Percentiles rank a stretch among this genome's conserved stretches.
phyloP scores from a whole-genome alignment of 805 yeast genomes.

The Myxozyma vanderwaltii region DNA sequence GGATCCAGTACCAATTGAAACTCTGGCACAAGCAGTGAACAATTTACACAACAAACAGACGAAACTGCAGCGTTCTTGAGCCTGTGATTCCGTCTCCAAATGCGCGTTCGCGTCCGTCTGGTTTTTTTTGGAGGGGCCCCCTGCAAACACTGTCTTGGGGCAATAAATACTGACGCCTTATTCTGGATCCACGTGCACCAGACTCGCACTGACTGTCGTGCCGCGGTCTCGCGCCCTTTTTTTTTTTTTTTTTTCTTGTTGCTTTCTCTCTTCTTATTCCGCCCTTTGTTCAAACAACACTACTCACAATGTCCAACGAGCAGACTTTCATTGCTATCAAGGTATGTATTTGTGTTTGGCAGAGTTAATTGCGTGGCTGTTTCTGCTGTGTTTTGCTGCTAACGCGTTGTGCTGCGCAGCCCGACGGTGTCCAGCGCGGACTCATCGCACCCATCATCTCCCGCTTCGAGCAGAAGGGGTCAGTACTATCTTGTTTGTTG shows the following conservation, averaged over 20 bases:
- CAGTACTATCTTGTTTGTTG: conserved; percentile 1
- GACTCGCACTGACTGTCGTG: neutral
- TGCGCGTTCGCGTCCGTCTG: too few species aligned
- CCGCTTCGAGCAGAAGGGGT: conserved; percentile 91
- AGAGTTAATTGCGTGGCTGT: neutral
- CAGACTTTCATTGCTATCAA: conserved; percentile 47
- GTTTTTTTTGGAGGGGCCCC: too few species aligned
- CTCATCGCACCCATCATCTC: conserved; percentile 83
- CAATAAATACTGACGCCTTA: too few species aligned
- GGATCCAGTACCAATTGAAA: too few species aligned
- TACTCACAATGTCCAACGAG: conserved; percentile 27
- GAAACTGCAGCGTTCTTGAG: too few species aligned
- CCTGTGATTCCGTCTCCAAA: too few species aligned
- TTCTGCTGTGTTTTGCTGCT: neutral
- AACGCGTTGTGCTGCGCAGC: conserved; percentile 47
- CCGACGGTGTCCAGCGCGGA: conserved; percentile 99
- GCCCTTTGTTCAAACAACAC: conserved; percentile 32
- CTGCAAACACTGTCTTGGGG: too few species aligned
- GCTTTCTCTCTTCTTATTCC: neutral
- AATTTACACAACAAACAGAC: too few species aligned
- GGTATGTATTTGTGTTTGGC: conserved; percentile 36
- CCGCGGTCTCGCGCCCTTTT: conserved; percentile 6
- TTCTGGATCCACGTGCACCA: neutral
- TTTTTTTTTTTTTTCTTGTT: neutral
- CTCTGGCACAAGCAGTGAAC: too few species aligned